A percentile compares a stretch with the other conserved stretches of the same genome.
These are phyloP conservation scores for Penicillium lividum DNA, from an alignment of 495 filamentous ascomycete species.

Conservation along the genomic window DNA sequence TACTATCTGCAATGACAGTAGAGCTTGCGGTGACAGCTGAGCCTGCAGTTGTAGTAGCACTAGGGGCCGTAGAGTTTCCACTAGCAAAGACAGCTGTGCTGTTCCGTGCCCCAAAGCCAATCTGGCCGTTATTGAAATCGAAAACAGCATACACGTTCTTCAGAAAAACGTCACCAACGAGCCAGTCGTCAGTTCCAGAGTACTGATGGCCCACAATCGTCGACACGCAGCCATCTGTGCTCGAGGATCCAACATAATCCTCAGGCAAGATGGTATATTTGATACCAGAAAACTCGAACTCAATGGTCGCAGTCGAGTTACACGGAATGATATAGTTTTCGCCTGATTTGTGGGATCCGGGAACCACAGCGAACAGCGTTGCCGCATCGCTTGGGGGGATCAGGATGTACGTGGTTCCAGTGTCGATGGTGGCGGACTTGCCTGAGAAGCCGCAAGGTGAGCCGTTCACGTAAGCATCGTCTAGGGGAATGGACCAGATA, in stretches of 20 bases:
- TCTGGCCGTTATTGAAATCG: constrained; percentile 58
- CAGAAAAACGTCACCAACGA: constrained; percentile 79
- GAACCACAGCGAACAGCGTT: constrained; percentile 64
- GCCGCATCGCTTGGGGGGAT: constrained; percentile 64
- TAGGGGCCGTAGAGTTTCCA: constrained; percentile 20
- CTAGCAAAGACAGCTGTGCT: constrained; percentile 12
- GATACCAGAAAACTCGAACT: constrained; percentile 55
- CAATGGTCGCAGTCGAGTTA: constrained; percentile 52
- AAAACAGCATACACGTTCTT: constrained; percentile 92
- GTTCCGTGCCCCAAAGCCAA: constrained; percentile 39
- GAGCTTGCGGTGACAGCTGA: constrained; percentile 5
- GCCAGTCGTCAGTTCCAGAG: constrained; percentile 59
- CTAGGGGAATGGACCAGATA: constrained; percentile 70
- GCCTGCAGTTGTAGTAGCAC: constrained; percentile 11
- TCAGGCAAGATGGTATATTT: constrained; percentile 64
- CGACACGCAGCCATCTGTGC: constrained; percentile 56
- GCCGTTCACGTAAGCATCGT: constrained; percentile 60
- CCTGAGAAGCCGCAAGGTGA: constrained; percentile 49
- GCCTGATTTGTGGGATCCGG: constrained; percentile 52
- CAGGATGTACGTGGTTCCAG: constrained; percentile 76
- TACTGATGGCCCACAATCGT: constrained; percentile 58
- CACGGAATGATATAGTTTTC: constrained; percentile 71
- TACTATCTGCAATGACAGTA: constrained; percentile 4
- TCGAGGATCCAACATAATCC: constrained; percentile 64
- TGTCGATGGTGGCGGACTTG: constrained; percentile 71